phyloP scores from a whole-genome alignment of 192 early-diverging fungal genomes.

The Coemansia sp. region DNA sequence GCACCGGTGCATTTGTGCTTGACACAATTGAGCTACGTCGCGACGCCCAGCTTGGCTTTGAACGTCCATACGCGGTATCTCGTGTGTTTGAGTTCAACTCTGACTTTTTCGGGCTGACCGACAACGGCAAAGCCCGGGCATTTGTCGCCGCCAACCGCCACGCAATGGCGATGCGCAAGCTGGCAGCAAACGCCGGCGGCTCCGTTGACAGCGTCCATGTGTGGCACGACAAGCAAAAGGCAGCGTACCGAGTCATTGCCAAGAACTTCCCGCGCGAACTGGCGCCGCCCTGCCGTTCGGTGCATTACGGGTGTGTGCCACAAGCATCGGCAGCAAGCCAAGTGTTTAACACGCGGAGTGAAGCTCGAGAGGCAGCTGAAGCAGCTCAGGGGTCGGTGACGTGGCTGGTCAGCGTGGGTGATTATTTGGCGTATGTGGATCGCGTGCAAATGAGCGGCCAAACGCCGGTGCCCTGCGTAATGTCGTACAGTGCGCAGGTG shows the following conservation, averaged over 20 bases:
- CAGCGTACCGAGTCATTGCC: slow-evolving; percentile 47
- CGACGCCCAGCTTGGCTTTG: slow-evolving; percentile 36
- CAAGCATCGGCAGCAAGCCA: slow-evolving; percentile 15
- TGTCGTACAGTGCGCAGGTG: slow-evolving; percentile 32
- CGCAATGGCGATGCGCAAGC: slow-evolving; percentile 18
- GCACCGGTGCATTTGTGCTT: slow-evolving; percentile 30
- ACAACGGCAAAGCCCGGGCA: slow-evolving; percentile 38
- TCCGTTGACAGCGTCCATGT: slow-evolving; percentile 42
- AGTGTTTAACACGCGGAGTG: slow-evolving; percentile 35
- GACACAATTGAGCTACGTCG: slow-evolving; percentile 15
- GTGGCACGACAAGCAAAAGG: slow-evolving; percentile 54
- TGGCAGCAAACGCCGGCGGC: slow-evolving; percentile 15
- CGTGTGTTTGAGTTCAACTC: slow-evolving; percentile 48
- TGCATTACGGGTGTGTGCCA: slow-evolving; percentile 47
- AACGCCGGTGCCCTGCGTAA: slow-evolving; percentile 43
- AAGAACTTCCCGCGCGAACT: slow-evolving; percentile 32
- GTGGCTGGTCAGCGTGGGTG: slow-evolving; percentile 39
- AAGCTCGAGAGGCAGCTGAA: slow-evolving; percentile 23
- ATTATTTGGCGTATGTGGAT: slow-evolving; percentile 39
- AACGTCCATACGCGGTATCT: slow-evolving; percentile 14
- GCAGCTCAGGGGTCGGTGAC: background rate
- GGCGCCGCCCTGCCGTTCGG: slow-evolving; percentile 38
- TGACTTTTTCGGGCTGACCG: slow-evolving; percentile 40
- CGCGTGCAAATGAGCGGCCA: slow-evolving; percentile 21
- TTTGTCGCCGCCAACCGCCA: slow-evolving; percentile 23